Evolutionary conservation across 441 rosid genomes (phyloP), one percentile per base, ranked within the genome.

Genomic region (Kokia cookei): DNA sequence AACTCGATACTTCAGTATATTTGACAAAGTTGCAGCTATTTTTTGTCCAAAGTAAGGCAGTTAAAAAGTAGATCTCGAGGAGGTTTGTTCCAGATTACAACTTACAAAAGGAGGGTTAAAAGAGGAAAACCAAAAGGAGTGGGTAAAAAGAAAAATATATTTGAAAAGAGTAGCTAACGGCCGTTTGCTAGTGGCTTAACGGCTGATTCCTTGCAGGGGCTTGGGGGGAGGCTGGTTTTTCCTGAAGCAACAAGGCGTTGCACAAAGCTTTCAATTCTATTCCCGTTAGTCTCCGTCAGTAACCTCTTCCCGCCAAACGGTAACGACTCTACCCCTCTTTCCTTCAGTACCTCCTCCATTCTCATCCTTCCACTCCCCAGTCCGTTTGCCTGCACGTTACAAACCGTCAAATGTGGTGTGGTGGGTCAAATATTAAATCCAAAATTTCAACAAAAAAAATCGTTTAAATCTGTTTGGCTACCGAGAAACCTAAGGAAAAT

Each of bases 301-400:
- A 92, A 77, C 83, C 95, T 89, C 85, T 94, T 92, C 76, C 89
- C 91, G 76, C 97, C 95, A 81, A 94, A 91, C 84, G 97, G 94
- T 57, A 92, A 81, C 84, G 97, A 82, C 86, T 92, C 94, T 9
- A 94, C 89, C 7, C 93, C 97, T 77, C 85, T 91, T 83, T 91
- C 93, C 78, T 83, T 82, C 83, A 94, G 67, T 77, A 90, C 86
- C 24, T 85, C 91, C 73, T 76, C 91, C 86, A 71, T 76, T n/a
- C 32, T 65, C 80, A 51, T 73, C 80, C 79, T 86, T 14, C 78
- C 83, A 74, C 83, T 79, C 37, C 66, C 77, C 82, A 84, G 77
- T 66, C 93, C 91, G 71, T 83, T 89, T 48, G 87, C 94, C 97
- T 93, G 82, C 85, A 83, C 78, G 79, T 60, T 64, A 17, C 73